A percentile compares a stretch with the other conserved stretches of the same genome.
Evolutionary conservation across 352 stramenopile genomes (phyloP).

Genomic region (Pythium biforme): DNA sequence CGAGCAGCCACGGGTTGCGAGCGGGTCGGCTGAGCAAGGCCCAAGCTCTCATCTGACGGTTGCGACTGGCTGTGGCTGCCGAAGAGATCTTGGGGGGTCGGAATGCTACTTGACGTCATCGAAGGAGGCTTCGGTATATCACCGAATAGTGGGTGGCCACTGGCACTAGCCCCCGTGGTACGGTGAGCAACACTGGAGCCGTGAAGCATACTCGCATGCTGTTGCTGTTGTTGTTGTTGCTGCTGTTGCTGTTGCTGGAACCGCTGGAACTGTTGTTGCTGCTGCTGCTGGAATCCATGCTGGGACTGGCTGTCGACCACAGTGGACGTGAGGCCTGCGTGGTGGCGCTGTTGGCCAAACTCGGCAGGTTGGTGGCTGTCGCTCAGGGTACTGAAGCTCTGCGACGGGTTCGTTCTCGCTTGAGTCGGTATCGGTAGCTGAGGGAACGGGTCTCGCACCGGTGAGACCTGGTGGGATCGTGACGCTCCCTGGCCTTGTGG

Average conservation of each 20-base stretch:
- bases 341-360: constrained; percentile 17
- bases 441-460: constrained; percentile 21
- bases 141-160: constrained; percentile 5
- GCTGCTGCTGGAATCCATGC: constrained; percentile 21
- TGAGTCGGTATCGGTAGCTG: constrained; percentile 4
- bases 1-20: constrained; percentile 10
- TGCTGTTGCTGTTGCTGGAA: constrained; percentile 19
- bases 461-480: constrained; percentile 16
- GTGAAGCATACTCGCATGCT: constrained; percentile 20
- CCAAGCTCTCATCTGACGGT: constrained; percentile 62
- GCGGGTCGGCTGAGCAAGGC: constrained; percentile 31
- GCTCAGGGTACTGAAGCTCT: constrained; percentile 15
- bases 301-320: constrained; percentile 2
- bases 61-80: constrained; percentile 49
- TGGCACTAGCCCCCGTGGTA: background rate
- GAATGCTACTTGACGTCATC: constrained; percentile 17
- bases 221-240: constrained; percentile 15
- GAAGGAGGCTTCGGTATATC: constrained; percentile 19
- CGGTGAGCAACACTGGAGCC: constrained; percentile 6
- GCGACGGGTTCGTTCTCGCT: constrained; percentile 1
- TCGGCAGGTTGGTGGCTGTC: constrained; percentile 13
- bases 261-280: constrained; percentile 20
- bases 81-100: constrained; percentile 22
- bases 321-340: background rate
- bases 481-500: background rate